A percentile compares a stretch with the other conserved stretches of the same genome.
These are phyloP conservation scores for Pseudonitzschia multiseries DNA, from an alignment of 108 stramenopile genomes.

Conservation along the genomic window DNA sequence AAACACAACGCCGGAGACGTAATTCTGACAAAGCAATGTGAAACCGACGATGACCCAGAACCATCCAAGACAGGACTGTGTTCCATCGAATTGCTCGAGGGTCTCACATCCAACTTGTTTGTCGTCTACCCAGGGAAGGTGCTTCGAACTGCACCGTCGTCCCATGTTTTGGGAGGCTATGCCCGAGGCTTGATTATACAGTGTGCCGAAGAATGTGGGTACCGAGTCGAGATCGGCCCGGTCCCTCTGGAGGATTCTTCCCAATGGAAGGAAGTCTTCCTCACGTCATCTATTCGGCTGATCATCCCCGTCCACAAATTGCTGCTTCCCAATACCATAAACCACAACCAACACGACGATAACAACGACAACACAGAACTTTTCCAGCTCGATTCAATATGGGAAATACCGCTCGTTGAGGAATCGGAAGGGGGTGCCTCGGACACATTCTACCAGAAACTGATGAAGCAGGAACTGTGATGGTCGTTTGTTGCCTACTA, in stretches of 20 bases:
- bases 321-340: conserved; percentile 29
- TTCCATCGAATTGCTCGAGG: conserved; percentile 67
- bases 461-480: not conserved
- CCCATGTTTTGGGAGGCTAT: conserved; percentile 60
- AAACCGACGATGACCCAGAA: conserved; percentile 13
- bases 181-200: conserved; percentile 59
- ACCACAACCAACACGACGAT: not conserved
- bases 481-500: not conserved
- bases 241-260: conserved; percentile 45
- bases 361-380: not conserved
- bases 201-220: conserved; percentile 28
- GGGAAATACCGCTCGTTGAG: not conserved
- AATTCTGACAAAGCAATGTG: conserved; percentile 19
- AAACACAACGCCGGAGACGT: conserved; percentile 35
- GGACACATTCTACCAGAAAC: not conserved
- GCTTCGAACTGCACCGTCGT: conserved; percentile 48
- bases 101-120: conserved; percentile 78
- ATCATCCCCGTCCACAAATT: conserved; percentile 54
- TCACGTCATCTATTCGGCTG: conserved; percentile 68
- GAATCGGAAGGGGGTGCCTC: not conserved
- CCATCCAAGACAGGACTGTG: not conserved
- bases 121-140: conserved; percentile 62
- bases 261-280: conserved; percentile 71
- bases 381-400: not conserved
- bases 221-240: conserved; percentile 33